phyloP scores from a whole-genome alignment of 805 yeast species.

The Kodamaea kakaduensis region DNA sequence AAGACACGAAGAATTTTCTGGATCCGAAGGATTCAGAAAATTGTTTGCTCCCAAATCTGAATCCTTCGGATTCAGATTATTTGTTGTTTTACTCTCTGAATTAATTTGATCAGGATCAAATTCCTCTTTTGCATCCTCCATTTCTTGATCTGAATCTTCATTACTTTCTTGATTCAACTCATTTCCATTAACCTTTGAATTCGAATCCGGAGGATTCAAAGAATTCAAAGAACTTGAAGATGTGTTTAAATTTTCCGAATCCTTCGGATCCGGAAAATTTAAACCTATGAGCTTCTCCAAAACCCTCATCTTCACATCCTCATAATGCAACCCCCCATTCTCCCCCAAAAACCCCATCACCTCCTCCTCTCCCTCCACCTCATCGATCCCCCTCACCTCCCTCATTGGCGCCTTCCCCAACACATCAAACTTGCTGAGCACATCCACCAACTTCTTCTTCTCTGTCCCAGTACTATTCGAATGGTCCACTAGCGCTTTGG shows the following conservation, averaged over 20 bases:
- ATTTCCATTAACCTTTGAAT: no score
- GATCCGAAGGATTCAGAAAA: no score
- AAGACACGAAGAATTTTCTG: slow-evolving; percentile 20
- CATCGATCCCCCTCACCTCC: slow-evolving; percentile 9
- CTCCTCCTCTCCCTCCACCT: slow-evolving; percentile 12
- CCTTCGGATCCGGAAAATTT: no score
- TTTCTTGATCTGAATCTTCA: no score
- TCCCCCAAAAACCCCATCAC: slow-evolving; percentile 15
- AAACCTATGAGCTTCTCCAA: slow-evolving; percentile 22
- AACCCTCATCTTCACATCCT: slow-evolving; percentile 23
- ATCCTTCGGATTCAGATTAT: no score
- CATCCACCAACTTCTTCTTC: slow-evolving; percentile 31
- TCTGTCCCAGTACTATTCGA: slow-evolving; percentile 21
- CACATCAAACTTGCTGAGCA: slow-evolving; percentile 24
- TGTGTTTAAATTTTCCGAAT: no score
- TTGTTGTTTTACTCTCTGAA: no score
- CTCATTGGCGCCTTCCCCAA: slow-evolving; percentile 5
- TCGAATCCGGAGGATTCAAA: no score
- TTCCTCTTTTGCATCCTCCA: no score
- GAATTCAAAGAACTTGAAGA: no score
- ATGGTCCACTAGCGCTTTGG: not conserved
- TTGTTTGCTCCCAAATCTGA: no score
- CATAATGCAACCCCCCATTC: slow-evolving; percentile 14
- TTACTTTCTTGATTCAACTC: no score
- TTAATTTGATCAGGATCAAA: slow-evolving; percentile 3